Conservation (phyloP, 768 basidiomycete species). For the Mycena vitilis region DNA sequence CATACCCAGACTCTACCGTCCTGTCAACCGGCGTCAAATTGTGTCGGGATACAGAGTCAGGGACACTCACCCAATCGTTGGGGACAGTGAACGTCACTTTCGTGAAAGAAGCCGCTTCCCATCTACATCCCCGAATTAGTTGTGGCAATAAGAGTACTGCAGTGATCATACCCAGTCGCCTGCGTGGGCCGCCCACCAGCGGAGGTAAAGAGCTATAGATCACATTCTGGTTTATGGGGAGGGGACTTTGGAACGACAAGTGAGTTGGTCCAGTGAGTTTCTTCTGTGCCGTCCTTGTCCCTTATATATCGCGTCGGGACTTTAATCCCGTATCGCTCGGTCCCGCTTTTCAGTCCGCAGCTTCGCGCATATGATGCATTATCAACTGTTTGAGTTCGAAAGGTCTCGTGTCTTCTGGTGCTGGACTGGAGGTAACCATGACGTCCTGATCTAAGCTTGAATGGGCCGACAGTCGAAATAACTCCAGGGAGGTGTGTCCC, state of each 20-base stretch:
- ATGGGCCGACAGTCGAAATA: no score
- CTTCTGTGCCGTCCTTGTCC: neutral
- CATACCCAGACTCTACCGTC: conserved; percentile 51
- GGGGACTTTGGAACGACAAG: neutral
- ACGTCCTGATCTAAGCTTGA: no score
- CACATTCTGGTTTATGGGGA: no score
- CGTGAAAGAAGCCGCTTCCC: conserved; percentile 36
- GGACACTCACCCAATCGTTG: conserved; percentile 62
- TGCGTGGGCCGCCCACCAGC: conserved; percentile 24
- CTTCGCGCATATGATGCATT: no score
- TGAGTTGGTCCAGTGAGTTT: conserved; percentile 5
- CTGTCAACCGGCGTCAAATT: neutral
- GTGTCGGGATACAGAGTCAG: conserved; percentile 39
- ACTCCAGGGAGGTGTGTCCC: no score
- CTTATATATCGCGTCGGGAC: neutral
- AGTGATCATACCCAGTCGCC: conserved; percentile 12
- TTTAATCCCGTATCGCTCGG: neutral
- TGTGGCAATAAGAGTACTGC: neutral
- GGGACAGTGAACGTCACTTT: conserved; percentile 55
- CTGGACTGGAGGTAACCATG: no score
- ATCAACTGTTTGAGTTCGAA: neutral
- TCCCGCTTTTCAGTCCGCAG: no score
- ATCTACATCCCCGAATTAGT: neutral
- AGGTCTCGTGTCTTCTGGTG: neutral
- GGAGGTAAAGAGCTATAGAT: conserved; percentile 32